Evolutionary conservation across 2,329 filamentous ascomycete genomes (phyloP).

Genomic region (Ambrosiella xylebori): DNA sequence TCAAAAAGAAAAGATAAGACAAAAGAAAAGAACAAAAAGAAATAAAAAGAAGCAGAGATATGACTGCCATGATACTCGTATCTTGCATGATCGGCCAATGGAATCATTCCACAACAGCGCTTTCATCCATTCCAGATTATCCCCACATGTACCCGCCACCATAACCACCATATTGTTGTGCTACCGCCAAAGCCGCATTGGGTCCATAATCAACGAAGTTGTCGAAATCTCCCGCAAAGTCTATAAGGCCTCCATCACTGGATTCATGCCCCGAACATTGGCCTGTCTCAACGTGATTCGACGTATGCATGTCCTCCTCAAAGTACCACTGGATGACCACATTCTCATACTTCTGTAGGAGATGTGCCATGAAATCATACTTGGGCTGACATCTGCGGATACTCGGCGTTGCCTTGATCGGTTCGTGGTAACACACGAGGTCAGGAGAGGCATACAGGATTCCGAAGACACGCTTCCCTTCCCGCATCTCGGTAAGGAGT

Average conservation of each 20-base stretch:
- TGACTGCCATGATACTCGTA: too few relatives aligned
- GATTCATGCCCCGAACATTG: neutral
- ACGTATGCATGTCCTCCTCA: constrained; percentile 27
- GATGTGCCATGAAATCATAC: constrained; percentile 23
- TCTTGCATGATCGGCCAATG: too few relatives aligned
- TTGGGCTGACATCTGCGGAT: constrained; percentile 26
- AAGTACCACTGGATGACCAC: constrained; percentile 25
- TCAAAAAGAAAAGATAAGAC: too few relatives aligned
- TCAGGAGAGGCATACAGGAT: constrained; percentile 24
- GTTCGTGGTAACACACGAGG: constrained; percentile 27
- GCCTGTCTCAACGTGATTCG: constrained; percentile 19
- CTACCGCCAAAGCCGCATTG: constrained; percentile 1
- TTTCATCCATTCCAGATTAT: neutral
- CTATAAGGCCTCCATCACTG: neutral
- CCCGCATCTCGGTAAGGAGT: constrained; percentile 23
- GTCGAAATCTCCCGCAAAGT: neutral
- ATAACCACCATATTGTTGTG: neutral
- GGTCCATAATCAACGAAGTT: neutral
- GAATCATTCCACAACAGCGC: neutral
- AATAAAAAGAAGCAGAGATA: too few relatives aligned
- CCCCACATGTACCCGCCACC: neutral
- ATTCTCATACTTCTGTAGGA: constrained; percentile 24
- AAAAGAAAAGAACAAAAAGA: too few relatives aligned
- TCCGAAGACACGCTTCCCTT: constrained; percentile 21
- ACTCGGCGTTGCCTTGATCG: constrained; percentile 27